Evolutionary conservation across 2,329 filamentous ascomycete genomes (phyloP).

Genomic region (Chlorencoelia australis): DNA sequence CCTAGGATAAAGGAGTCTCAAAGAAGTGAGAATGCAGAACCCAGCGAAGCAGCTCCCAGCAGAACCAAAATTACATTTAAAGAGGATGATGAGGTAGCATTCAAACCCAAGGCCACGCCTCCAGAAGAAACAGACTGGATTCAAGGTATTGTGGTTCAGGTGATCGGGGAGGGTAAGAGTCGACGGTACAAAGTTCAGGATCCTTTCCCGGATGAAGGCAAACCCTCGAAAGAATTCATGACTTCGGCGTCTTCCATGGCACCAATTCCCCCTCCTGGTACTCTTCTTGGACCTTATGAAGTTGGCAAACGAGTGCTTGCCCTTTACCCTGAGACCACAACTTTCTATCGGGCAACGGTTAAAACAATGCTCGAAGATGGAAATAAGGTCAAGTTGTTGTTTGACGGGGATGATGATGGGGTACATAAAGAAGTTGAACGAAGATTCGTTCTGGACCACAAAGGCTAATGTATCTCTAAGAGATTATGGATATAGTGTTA

Average conservation of each 20-base stretch:
- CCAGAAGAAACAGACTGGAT: slow-evolving; percentile 54
- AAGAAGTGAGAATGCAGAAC: slow-evolving; percentile 19
- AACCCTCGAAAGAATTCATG: slow-evolving; percentile 53
- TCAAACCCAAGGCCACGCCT: slow-evolving; percentile 46
- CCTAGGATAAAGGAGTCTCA: slow-evolving; percentile 17
- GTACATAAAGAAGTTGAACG: slow-evolving; percentile 62
- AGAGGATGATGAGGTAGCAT: slow-evolving; percentile 56
- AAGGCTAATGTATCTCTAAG: too few relatives aligned
- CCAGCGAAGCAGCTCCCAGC: slow-evolving; percentile 10
- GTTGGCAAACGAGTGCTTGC: slow-evolving; percentile 65
- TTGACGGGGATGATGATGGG: slow-evolving; percentile 73
- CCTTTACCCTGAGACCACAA: slow-evolving; percentile 73
- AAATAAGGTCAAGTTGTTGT: slow-evolving; percentile 54
- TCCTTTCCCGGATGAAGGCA: slow-evolving; percentile 64
- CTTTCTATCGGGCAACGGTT: slow-evolving; percentile 77
- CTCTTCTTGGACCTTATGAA: slow-evolving; percentile 50
- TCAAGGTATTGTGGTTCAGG: slow-evolving; percentile 65
- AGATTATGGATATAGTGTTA: too few relatives aligned
- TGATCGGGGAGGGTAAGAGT: slow-evolving; percentile 67
- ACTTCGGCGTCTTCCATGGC: slow-evolving; percentile 69
- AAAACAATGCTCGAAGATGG: slow-evolving; percentile 50
- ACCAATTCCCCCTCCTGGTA: slow-evolving; percentile 53
- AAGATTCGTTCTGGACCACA: slow-evolving; percentile 66
- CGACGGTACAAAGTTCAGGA: slow-evolving; percentile 73
- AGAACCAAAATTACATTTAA: slow-evolving; percentile 45